Base-by-base conservation (phyloP, 805 yeast species). In the Candida coleopterorum region DNA sequence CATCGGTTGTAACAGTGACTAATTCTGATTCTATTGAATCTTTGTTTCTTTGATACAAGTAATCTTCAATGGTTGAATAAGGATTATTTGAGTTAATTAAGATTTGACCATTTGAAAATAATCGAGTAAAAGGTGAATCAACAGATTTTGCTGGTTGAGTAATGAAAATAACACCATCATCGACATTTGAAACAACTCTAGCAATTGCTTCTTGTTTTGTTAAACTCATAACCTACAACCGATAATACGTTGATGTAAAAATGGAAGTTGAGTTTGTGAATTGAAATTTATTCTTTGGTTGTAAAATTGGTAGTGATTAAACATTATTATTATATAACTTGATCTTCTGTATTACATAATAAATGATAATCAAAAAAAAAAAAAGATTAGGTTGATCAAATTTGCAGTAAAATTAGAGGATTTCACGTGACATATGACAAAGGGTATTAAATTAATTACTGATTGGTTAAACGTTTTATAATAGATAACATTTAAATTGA, bases 41-140 rank as follows among this genome's bases (percentile, higher is more conserved):
- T 18, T 37, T 36, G 17, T 30, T 18, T 9, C 16, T n/a, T 25
- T 33, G 25, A 16, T 20, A 17, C 20, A 33, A 33, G 24, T 21
- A 34, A 39, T 28, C 38, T 48, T 25, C 60, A 46, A 32, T 52
- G 52, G 25, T 25, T 7, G 64, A 52, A 40, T 75, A 72, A 6
- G 83, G 77, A 55, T 80, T 86, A 50, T 75, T 74, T 35, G 69
- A 49, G 20, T 62, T 67, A 21, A 70, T 45, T 38, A 75, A 53
- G 4, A 47, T 49, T 12, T 47, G 44, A 10, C 55, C 56, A 11
- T 48, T 41, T 4, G 58, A 45, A 18, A 53, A 47, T 14, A 29
- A 18, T 28, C 40, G 37, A 6, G 67, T 46, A 42, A 65, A 60
- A 7, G 57, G 32, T 5, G 71, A 55, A 20, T 48, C 48, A 6